A percentile compares a stretch with the other conserved stretches of the same genome.
phyloP scores from a whole-genome alignment of 805 yeast genomes.

The Clavispora carvajalis region DNA sequence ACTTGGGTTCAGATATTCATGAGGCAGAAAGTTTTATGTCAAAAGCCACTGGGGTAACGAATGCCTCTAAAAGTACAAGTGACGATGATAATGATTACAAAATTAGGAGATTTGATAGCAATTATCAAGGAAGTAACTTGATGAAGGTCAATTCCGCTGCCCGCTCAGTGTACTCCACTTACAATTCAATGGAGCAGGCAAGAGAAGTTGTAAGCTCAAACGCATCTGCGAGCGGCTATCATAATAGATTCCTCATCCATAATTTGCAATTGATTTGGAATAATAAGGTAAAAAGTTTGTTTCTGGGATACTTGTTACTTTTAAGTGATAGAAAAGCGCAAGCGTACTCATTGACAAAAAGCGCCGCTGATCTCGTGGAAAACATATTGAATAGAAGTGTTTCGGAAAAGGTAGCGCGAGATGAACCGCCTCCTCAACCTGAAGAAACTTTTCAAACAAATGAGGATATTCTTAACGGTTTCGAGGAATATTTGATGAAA shows the following conservation, averaged over 20 bases:
- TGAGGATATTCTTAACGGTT: conserved; percentile 37
- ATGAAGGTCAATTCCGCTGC: conserved; percentile 12
- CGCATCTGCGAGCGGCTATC: conserved; percentile 35
- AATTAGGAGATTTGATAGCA: neutral
- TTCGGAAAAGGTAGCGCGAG: conserved; percentile 2
- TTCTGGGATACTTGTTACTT: conserved; percentile 51
- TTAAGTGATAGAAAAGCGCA: conserved; percentile 40
- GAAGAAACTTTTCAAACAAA: conserved; percentile 10
- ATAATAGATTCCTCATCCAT: conserved; percentile 69
- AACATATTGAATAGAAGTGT: conserved; percentile 26
- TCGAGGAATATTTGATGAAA: conserved; percentile 48
- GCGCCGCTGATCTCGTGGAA: conserved; percentile 46
- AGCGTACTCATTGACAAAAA: conserved; percentile 42
- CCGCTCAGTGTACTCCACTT: conserved; percentile 28
- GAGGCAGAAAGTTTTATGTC: neutral
- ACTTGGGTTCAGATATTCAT: neutral
- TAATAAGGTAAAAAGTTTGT: conserved; percentile 55
- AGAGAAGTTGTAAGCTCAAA: conserved; percentile 18
- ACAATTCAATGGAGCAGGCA: conserved; percentile 21
- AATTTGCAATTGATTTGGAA: conserved; percentile 78
- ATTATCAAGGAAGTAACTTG: neutral
- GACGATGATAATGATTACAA: neutral
- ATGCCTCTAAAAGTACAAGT: neutral
- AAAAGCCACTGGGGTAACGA: neutral
- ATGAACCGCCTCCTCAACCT: neutral